Evolutionary conservation across 2,329 filamentous ascomycete genomes (phyloP).

Genomic region (Hortaea werneckii): DNA sequence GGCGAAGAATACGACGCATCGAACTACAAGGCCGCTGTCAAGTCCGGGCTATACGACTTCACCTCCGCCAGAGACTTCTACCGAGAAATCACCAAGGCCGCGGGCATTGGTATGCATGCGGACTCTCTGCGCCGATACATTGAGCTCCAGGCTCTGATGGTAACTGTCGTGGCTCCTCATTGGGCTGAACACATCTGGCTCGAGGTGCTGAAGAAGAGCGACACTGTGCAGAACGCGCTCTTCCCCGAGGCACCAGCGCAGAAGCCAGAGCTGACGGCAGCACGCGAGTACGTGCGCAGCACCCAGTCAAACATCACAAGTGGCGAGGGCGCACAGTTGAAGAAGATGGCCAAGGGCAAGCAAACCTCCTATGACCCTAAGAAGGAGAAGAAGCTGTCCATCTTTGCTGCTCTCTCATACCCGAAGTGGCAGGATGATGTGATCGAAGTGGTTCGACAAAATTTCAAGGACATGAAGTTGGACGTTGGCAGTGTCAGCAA

Average conservation of each 20-base stretch:
- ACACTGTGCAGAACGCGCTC: slow-evolving; percentile 66
- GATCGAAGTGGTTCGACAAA: slow-evolving; percentile 65
- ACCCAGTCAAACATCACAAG: slow-evolving; percentile 72
- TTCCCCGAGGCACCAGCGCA: slow-evolving; percentile 62
- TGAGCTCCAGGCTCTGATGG: slow-evolving; percentile 72
- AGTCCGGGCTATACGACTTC: slow-evolving; percentile 79
- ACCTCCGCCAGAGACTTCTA: slow-evolving; percentile 82
- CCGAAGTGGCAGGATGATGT: slow-evolving; percentile 89
- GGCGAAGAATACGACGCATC: slow-evolving; percentile 67
- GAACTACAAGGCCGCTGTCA: slow-evolving; percentile 77
- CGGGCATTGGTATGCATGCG: slow-evolving; percentile 76
- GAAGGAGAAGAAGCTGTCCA: slow-evolving; percentile 81
- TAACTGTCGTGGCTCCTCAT: slow-evolving; percentile 80
- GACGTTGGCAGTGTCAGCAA: slow-evolving; percentile 75
- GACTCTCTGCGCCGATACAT: slow-evolving; percentile 72
- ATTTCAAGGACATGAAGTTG: slow-evolving; percentile 54
- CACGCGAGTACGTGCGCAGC: slow-evolving; percentile 68
- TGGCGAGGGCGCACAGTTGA: slow-evolving; percentile 70
- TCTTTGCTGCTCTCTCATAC: slow-evolving; percentile 71
- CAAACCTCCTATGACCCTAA: slow-evolving; percentile 74
- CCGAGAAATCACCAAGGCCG: slow-evolving; percentile 67
- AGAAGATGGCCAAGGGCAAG: slow-evolving; percentile 92
- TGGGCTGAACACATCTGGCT: slow-evolving; percentile 93
- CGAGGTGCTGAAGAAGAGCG: slow-evolving; percentile 69
- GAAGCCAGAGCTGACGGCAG: slow-evolving; percentile 60